phyloP scores from a whole-genome alignment of 148 eudicot genomes.

The Drosera capensis region DNA sequence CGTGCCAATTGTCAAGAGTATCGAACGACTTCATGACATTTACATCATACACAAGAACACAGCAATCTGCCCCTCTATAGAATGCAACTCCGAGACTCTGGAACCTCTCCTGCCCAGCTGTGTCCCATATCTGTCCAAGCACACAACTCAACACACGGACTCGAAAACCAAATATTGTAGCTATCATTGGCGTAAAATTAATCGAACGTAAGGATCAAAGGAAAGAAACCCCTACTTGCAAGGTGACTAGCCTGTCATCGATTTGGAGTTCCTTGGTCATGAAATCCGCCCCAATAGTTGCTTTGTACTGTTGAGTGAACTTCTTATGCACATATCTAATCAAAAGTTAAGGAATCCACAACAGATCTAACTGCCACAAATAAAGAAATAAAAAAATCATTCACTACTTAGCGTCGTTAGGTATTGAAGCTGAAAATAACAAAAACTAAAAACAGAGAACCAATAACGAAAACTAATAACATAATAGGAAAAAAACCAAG shows the following conservation, averaged over 20 bases:
- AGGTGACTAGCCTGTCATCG: constrained; percentile 49
- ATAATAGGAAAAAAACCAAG: no score
- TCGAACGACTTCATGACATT: constrained; percentile 65
- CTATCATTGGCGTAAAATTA: background rate
- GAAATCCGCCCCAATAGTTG: constrained; percentile 84
- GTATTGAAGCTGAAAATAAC: no score
- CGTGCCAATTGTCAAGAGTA: constrained; percentile 62
- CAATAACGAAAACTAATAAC: no score
- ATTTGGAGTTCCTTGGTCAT: constrained; percentile 53
- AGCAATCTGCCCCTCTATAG: constrained; percentile 68
- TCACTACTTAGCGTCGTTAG: no score
- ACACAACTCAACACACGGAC: background rate
- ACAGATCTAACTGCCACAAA: background rate
- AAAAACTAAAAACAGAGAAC: no score
- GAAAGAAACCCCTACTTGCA: constrained; percentile 34
- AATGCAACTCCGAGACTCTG: constrained; percentile 74
- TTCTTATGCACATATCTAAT: constrained; percentile 57
- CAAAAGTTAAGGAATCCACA: constrained; percentile 7
- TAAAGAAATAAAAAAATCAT: no score
- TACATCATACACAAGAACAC: constrained; percentile 55
- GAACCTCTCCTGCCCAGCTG: constrained; percentile 71
- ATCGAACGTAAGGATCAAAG: constrained; percentile 1
- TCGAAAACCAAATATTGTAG: background rate
- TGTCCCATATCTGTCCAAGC: constrained; percentile 48
- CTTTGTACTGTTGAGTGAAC: constrained; percentile 64